Percentiles rank a stretch among this genome's conserved stretches.
These are phyloP conservation scores for Arthrinium phaeospermum DNA, from an alignment of 2,329 filamentous ascomycete genomes.

Conservation along the genomic window DNA sequence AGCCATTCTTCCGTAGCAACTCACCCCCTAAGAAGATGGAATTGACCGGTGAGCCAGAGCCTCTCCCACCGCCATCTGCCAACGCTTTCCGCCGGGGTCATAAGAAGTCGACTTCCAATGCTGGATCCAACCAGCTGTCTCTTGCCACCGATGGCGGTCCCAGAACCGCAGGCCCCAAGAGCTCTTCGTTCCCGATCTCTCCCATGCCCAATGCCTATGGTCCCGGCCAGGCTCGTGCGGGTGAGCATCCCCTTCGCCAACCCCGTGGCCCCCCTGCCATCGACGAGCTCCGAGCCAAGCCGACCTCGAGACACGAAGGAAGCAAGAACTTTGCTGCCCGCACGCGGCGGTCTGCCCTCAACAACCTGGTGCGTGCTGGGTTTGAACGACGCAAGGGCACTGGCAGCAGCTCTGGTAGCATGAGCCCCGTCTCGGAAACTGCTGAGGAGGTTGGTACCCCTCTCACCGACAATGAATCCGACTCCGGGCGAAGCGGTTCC, in stretches of 20 bases:
- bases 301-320: slow-evolving; percentile 90
- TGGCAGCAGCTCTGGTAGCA: slow-evolving; percentile 72
- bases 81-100: slow-evolving; percentile 93
- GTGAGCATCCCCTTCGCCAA: slow-evolving; percentile 92
- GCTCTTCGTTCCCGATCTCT: slow-evolving; percentile 78
- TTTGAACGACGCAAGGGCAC: slow-evolving; percentile 83
- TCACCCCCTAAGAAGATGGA: slow-evolving; percentile 70
- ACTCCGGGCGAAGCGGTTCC: slow-evolving; percentile 74
- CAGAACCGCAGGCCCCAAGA: slow-evolving; percentile 75
- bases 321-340: slow-evolving; percentile 97
- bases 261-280: slow-evolving; percentile 89
- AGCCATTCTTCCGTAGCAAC: slow-evolving; percentile 62
- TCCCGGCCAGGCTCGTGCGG: slow-evolving; percentile 89
- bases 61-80: slow-evolving; percentile 84
- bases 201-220: slow-evolving; percentile 81
- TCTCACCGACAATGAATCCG: slow-evolving; percentile 75
- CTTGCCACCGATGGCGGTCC: slow-evolving; percentile 51
- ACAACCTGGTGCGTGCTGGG: slow-evolving; percentile 89
- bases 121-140: slow-evolving; percentile 65
- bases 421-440: slow-evolving; percentile 88
- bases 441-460: slow-evolving; percentile 70
- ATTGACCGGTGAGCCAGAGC: slow-evolving; percentile 70
- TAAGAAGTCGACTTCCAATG: slow-evolving; percentile 80
- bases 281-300: slow-evolving; percentile 88
- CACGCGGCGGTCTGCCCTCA: slow-evolving; percentile 87